Base-by-base conservation (phyloP, 1,284 basidiomycete species). In the Cystobasidiaceae sp. region DNA sequence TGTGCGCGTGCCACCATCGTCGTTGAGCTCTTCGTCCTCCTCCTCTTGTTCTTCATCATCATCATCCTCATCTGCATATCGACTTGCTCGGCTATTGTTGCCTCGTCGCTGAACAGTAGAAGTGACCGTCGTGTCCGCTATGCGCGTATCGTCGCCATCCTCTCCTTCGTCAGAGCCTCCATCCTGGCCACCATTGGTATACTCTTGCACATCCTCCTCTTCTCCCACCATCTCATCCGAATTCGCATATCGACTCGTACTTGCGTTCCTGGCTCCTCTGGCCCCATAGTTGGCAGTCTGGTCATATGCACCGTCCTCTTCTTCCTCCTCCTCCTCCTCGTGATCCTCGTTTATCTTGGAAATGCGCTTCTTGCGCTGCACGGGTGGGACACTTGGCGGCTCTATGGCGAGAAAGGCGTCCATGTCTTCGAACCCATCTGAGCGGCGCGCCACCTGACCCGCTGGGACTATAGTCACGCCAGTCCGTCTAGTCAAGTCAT, bases 1-100 rank as follows among this genome's bases (percentile, higher is more conserved):
- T n/a, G 34, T 46, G 9, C 73, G 74, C 45, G 68, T 80, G 78
- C 74, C 81, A 80, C 84, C 80, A 77, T 80, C 81, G 59, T n/a
- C n/a, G n/a, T n/a, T n/a, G n/a, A n/a, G n/a, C n/a, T n/a, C n/a
- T n/a, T n/a, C n/a, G n/a, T n/a, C n/a, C n/a, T 82, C 80, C 27
- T 83, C 85, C 28, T 88, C n/a, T n/a, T n/a, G n/a, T n/a, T n/a
- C n/a, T n/a, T n/a, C n/a, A n/a, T n/a, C n/a, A n/a, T n/a, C n/a
- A n/a, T n/a, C 70, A 30, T 85, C 84, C 52, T 69, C 69, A n/a
- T n/a, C n/a, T n/a, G n/a, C n/a, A n/a, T n/a, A n/a, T n/a, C n/a
- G n/a, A n/a, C n/a, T n/a, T n/a, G n/a, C n/a, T n/a, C n/a, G 23
- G 68, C 65, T 84, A 76, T 70, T 71, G 75, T 52, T 69, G 75